Conservation (phyloP, 140 eudicot genomes). For the Senecio squalidus region DNA sequence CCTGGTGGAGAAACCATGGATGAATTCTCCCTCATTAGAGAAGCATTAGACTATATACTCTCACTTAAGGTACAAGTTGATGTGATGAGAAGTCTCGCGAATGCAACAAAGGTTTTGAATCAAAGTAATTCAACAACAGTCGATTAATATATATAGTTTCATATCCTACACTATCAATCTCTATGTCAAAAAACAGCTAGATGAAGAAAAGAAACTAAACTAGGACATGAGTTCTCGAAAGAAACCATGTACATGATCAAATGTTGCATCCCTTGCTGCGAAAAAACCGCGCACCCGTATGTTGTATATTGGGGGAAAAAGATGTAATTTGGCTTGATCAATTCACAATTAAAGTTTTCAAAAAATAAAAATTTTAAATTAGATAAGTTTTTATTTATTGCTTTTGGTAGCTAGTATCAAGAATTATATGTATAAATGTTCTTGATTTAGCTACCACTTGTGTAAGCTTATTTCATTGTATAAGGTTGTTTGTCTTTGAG, state of each 20-base stretch:
- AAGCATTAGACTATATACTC: slow-evolving; percentile 70
- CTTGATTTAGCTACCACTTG: slow-evolving; percentile 18
- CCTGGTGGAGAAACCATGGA: slow-evolving; percentile 84
- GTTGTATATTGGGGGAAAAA: neutral
- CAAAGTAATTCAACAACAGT: slow-evolving; percentile 13
- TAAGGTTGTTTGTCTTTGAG: slow-evolving; percentile 33
- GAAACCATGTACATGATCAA: slow-evolving; percentile 25
- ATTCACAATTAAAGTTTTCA: too few relatives aligned
- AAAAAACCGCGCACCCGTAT: neutral
- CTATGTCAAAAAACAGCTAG: slow-evolving; percentile 6
- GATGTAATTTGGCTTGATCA: neutral
- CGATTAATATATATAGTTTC: slow-evolving; percentile 11
- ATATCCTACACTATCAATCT: neutral
- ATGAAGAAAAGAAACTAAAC: neutral
- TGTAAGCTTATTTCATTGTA: slow-evolving; percentile 25
- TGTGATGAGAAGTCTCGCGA: slow-evolving; percentile 59
- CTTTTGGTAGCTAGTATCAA: slow-evolving; percentile 14
- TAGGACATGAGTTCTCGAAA: slow-evolving; percentile 10
- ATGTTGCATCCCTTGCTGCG: slow-evolving; percentile 15
- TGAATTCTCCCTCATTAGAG: slow-evolving; percentile 50
- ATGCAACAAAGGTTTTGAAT: slow-evolving; percentile 39
- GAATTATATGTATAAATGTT: slow-evolving; percentile 13
- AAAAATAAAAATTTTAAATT: neutral
- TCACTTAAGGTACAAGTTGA: slow-evolving; percentile 71
- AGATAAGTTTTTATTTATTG: neutral